Percentiles rank a stretch among this genome's conserved stretches.
Evolutionary conservation across 140 eudicot genomes (phyloP).

Genomic region (Stevia rebaudiana): DNA sequence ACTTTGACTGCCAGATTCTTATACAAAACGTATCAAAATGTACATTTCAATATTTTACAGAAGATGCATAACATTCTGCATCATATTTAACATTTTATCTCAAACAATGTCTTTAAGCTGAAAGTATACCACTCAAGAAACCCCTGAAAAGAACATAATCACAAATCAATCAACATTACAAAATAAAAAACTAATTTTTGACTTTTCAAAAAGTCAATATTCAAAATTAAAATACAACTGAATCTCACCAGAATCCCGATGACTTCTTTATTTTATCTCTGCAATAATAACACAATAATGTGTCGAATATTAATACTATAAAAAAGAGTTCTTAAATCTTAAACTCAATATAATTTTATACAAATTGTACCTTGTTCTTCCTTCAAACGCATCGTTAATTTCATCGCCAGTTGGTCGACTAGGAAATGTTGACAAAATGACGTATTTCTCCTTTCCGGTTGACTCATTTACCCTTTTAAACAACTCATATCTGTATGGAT

Average conservation of each 20-base stretch:
- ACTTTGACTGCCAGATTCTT: background rate
- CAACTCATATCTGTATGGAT: constrained; percentile 72
- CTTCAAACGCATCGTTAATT: constrained; percentile 77
- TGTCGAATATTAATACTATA: constrained; percentile 4
- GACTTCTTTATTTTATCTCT: constrained; percentile 53
- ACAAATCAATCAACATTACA: constrained; percentile 2
- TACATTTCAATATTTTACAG: constrained; percentile 15
- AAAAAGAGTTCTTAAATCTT: constrained; percentile 2
- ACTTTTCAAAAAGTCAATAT: constrained; percentile 5
- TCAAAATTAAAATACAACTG: background rate
- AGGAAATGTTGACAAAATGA: constrained; percentile 55
- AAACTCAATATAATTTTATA: background rate
- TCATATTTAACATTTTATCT: constrained; percentile 12
- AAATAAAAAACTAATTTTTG: background rate
- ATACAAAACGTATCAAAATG: constrained; percentile 10
- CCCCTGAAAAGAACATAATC: constrained; percentile 48
- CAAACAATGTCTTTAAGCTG: constrained; percentile 19
- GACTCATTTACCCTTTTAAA: constrained; percentile 75
- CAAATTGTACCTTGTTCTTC: constrained; percentile 60
- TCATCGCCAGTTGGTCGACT: constrained; percentile 71
- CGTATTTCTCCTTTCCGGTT: constrained; percentile 72
- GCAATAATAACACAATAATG: constrained; percentile 23
- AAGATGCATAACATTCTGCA: constrained; percentile 1
- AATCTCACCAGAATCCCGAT: constrained; percentile 79
- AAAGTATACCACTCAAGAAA: constrained; percentile 50